phyloP scores from a whole-genome alignment of 2,329 filamentous ascomycete species.

The Fusarium sp. region DNA sequence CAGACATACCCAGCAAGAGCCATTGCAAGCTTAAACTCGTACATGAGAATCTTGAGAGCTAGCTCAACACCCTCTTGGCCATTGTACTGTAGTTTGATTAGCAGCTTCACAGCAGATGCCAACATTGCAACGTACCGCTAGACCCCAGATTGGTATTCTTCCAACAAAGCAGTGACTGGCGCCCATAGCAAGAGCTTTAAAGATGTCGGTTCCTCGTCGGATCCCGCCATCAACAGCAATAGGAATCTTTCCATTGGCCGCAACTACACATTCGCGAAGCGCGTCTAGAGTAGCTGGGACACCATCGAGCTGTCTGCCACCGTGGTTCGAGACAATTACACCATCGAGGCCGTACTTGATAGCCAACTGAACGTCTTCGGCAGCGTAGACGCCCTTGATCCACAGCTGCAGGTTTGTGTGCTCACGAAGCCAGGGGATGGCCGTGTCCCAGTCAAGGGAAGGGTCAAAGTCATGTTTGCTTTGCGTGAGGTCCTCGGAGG shows the following conservation, averaged over 20 bases:
- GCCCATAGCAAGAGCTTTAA: conserved; percentile 47
- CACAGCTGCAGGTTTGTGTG: conserved; percentile 55
- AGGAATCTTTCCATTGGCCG: conserved; percentile 65
- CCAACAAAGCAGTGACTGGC: conserved; percentile 38
- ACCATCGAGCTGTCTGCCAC: conserved; percentile 49
- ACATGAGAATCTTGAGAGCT: conserved; percentile 50
- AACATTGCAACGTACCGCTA: conserved; percentile 31
- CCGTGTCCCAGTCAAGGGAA: conserved; percentile 67
- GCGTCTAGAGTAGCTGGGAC: conserved; percentile 65
- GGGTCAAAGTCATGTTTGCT: conserved; percentile 35
- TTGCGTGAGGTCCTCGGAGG: conserved; percentile 1
- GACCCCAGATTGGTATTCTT: conserved; percentile 51
- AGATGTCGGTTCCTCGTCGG: conserved; percentile 45
- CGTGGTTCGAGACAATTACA: conserved; percentile 43
- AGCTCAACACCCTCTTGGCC: conserved; percentile 44
- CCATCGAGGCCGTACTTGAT: conserved; percentile 45
- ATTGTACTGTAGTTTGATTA: conserved; percentile 34
- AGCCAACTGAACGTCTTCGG: conserved; percentile 45
- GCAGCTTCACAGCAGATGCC: neutral
- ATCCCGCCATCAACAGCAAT: conserved; percentile 57
- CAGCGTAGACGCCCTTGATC: conserved; percentile 48
- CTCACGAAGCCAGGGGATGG: conserved; percentile 69
- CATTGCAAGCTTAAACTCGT: conserved; percentile 42
- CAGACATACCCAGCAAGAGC: conserved; percentile 34
- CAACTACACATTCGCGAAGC: conserved; percentile 68